Evolutionary conservation across 176 grass and related monocot species (phyloP).

Genomic region (Otatea glauca): DNA sequence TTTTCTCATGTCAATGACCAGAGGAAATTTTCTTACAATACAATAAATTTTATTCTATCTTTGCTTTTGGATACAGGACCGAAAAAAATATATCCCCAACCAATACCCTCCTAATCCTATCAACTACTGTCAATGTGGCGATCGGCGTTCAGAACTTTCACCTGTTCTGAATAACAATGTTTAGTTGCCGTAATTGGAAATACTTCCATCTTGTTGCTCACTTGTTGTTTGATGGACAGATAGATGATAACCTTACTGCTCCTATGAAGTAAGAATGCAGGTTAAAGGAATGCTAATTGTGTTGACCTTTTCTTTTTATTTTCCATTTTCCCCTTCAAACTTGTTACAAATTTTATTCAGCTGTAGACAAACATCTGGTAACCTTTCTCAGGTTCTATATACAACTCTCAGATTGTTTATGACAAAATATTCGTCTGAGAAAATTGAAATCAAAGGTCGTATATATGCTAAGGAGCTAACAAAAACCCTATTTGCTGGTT

Average conservation of each 20-base stretch:
- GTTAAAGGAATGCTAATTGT: neutral
- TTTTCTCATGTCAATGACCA: neutral
- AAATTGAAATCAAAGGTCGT: neutral
- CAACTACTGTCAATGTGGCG: neutral
- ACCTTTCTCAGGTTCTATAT: conserved; percentile 30
- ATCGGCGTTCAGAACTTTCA: neutral
- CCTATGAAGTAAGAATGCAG: neutral
- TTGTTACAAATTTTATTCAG: conserved; percentile 20
- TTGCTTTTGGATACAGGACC: neutral
- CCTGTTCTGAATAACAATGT: neutral
- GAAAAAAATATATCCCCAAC: neutral
- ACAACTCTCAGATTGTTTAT: conserved; percentile 24
- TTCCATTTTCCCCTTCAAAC: neutral
- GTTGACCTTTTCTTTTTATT: neutral
- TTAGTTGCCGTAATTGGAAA: neutral
- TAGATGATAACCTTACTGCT: neutral
- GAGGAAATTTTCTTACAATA: neutral
- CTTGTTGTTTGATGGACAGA: neutral
- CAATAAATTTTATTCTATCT: neutral
- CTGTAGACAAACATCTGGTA: neutral
- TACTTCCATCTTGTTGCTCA: neutral
- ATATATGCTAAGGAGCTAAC: conserved; percentile 1
- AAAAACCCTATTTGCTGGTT: conserved; percentile 32
- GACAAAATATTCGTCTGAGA: neutral
- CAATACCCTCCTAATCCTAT: neutral